These are phyloP conservation scores for Ogataea zsoltii DNA, from an alignment of 805 yeast species.

Conservation along the genomic window DNA sequence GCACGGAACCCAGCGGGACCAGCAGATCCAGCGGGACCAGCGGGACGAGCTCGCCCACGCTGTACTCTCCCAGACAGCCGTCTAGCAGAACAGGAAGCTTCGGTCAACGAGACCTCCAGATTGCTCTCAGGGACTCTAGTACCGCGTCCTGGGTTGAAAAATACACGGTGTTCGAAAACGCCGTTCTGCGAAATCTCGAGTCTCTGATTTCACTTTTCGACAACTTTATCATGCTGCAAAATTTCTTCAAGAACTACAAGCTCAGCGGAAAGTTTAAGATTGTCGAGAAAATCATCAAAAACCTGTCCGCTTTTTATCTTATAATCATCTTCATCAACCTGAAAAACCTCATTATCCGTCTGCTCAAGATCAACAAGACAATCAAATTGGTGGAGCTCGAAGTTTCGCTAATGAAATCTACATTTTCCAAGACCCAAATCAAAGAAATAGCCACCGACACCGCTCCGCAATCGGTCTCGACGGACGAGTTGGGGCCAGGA, in stretches of 20 bases:
- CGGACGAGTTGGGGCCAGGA: conserved; percentile 8
- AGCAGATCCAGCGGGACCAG: conserved; percentile 8
- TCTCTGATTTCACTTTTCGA: conserved; percentile 29
- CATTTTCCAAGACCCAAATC: conserved; percentile 4
- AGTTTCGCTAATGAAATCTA: conserved; percentile 14
- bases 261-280: conserved; percentile 15
- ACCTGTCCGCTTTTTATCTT: conserved; percentile 30
- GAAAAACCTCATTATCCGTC: conserved; percentile 24
- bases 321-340: conserved; percentile 31
- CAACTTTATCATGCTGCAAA: conserved; percentile 31
- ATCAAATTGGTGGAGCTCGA: conserved; percentile 26
- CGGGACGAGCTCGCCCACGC: conserved; percentile 19
- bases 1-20: conserved; percentile 6
- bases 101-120: background rate
- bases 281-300: conserved; percentile 20
- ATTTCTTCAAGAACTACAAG: conserved; percentile 20
- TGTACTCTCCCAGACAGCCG: conserved; percentile 19
- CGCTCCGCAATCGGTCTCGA: background rate
- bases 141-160: conserved; percentile 12
- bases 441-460: conserved; percentile 3
- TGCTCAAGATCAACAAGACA: conserved; percentile 26
- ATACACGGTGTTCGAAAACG: conserved; percentile 23
- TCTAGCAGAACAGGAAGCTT: conserved; percentile 13
- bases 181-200: conserved; percentile 24
- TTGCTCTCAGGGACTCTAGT: background rate